Evolutionary conservation across 2,329 filamentous ascomycete genomes (phyloP).

Genomic region (Ophiostoma fasciatum): DNA sequence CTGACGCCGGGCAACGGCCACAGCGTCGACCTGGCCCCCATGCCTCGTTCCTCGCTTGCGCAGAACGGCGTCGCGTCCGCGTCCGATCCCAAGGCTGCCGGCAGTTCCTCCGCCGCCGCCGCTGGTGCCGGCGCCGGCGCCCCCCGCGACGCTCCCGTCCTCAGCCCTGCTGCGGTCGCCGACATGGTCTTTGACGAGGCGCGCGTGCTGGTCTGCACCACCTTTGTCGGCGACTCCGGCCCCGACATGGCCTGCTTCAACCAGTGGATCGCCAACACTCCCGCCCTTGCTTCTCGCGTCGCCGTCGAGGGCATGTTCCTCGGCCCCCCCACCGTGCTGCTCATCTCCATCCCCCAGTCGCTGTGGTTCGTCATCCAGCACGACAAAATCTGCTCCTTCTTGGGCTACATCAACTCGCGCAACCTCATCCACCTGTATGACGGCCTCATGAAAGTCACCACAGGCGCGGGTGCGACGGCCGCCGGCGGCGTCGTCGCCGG

Average conservation of each 20-base stretch:
- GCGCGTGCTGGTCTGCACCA: slow-evolving; percentile 50
- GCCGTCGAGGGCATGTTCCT: slow-evolving; percentile 54
- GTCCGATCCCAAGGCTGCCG: slow-evolving; percentile 11
- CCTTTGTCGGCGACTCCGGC: slow-evolving; percentile 50
- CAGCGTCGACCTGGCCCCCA: slow-evolving; percentile 35
- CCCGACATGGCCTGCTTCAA: slow-evolving; percentile 52
- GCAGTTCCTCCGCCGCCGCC: neutral
- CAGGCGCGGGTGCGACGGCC: slow-evolving; percentile 27
- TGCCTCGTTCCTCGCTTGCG: slow-evolving; percentile 20
- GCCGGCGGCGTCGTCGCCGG: no score
- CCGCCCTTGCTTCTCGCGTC: slow-evolving; percentile 41
- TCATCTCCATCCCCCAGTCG: slow-evolving; percentile 50
- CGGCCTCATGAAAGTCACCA: slow-evolving; percentile 40
- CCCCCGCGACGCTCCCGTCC: slow-evolving; percentile 24
- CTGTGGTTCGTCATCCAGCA: slow-evolving; percentile 51
- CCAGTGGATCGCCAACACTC: slow-evolving; percentile 48
- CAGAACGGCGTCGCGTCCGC: neutral
- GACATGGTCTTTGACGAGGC: slow-evolving; percentile 47
- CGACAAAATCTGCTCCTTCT: slow-evolving; percentile 50
- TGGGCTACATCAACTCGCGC: slow-evolving; percentile 51
- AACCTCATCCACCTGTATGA: slow-evolving; percentile 53
- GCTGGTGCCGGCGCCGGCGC: no score
- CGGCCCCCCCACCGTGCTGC: slow-evolving; percentile 48
- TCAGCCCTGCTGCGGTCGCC: slow-evolving; percentile 32
- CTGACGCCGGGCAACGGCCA: slow-evolving; percentile 39